Base-by-base conservation (phyloP, 805 yeast genomes). In the Cyberlindnera euphorbiae region DNA sequence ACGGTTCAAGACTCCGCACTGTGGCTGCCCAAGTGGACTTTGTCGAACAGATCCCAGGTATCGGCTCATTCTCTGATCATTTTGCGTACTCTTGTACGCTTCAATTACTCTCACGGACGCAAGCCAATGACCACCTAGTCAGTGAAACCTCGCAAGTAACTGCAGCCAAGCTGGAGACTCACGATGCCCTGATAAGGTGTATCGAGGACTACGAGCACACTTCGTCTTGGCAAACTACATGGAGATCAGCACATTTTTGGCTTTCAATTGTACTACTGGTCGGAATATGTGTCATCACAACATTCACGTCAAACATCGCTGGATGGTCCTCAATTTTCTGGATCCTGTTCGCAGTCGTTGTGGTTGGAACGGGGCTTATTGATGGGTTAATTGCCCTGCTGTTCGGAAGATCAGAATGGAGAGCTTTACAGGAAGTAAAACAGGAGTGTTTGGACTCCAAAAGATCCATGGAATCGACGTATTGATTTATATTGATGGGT, bases 11-110 rank as follows among this genome's bases (percentile, higher is more conserved):
- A 32, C 61, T 88, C 16, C 56, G 48, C 2, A 81, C 87, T 0
- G 41, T 71, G 2, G 67, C 66, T n/a, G 88, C 94, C 0, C 58
- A 67, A 6, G 96, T 88, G 2, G 70, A 69, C 19, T 89, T 93
- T 53, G 79, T 87, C 1, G 95, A 85, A 30, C 52, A 57, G 16
- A 62, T 85, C 8, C 81, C 83, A 0, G 68, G 63, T 1, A 66
- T 84, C 1, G 87, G 94, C 18, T 82, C 95, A 4, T 80, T 74
- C 44, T 86, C 96, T 1, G 98, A 93, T 55, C 98, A 93, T 64
- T 93, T 93, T 67, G 98, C 90, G 0, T 84, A 82, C 50, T 50
- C 69, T 1, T 69, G 76, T 28, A 59, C 66, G 1, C 48, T 76
- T 28, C 55, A 63, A 32, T 40, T 67, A 3, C 36, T 53, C 14